A percentile compares a stretch with the other conserved stretches of the same genome.
These are phyloP conservation scores for Tylopilus balloui DNA, from an alignment of 768 basidiomycete species.

Conservation along the genomic window DNA sequence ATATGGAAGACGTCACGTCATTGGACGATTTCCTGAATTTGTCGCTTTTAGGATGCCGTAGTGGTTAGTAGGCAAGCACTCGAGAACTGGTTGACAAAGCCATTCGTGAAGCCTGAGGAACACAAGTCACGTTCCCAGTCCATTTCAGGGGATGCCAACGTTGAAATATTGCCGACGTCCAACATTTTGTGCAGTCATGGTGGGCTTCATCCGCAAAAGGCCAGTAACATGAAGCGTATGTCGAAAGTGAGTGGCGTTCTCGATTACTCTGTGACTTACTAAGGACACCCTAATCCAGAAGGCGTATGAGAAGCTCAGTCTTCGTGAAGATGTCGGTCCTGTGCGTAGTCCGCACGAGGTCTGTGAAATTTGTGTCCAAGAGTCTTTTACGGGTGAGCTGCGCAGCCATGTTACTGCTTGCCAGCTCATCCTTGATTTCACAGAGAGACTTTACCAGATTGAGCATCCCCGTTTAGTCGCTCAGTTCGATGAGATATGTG, in stretches of 20 bases:
- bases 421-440: slow-evolving; percentile 1
- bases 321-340: slow-evolving; percentile 47
- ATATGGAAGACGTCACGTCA: slow-evolving; percentile 7
- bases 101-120: slow-evolving; percentile 20
- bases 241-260: slow-evolving; percentile 38
- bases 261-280: not conserved
- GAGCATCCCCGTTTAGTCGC: slow-evolving; percentile 62
- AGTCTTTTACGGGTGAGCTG: slow-evolving; percentile 52
- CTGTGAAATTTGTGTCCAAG: slow-evolving; percentile 56
- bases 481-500: slow-evolving; percentile 52
- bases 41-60: slow-evolving; percentile 42
- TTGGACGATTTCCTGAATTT: slow-evolving; percentile 13
- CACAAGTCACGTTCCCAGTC: slow-evolving; percentile 18
- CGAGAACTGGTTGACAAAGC: slow-evolving; percentile 54
- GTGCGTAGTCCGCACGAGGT: slow-evolving; percentile 46
- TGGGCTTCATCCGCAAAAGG: slow-evolving; percentile 55
- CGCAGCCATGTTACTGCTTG: not conserved
- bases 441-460: slow-evolving; percentile 66
- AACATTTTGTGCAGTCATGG: slow-evolving; percentile 64
- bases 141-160: slow-evolving; percentile 14
- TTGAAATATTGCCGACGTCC: slow-evolving; percentile 28
- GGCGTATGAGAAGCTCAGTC: slow-evolving; percentile 25
- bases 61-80: slow-evolving; percentile 60
- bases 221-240: slow-evolving; percentile 64
- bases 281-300: slow-evolving; percentile 8